Evolutionary conservation across 805 yeast genomes (phyloP), one percentile per base, ranked within the genome.

Genomic region (Isabelozyma pseudorhagii): DNA sequence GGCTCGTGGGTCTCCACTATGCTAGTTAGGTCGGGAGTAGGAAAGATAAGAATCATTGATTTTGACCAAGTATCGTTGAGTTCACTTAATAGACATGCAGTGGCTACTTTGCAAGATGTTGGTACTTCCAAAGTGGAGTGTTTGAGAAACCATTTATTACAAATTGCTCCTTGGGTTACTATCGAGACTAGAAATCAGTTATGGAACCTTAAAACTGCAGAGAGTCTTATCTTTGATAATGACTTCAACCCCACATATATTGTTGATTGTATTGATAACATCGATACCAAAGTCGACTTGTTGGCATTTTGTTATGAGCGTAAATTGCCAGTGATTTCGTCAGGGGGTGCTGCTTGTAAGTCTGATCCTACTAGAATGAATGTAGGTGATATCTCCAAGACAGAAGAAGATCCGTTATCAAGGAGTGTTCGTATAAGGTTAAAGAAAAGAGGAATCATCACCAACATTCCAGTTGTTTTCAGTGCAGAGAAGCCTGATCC

Each of bases 311-410:
- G 96, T 56, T 72, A 84, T 62, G 74, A 77, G 14, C 69, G 82
- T 42, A 66, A 76, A 1, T 63, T 93, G 34, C 81, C 80, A n/a
- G 87, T 91, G 31, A 80, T 94, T 39, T 84, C 96, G 4, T 88
- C 97, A 0, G 96, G 96, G 83, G 99, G 99, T 27, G 98, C 99
- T 0, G 96, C 97, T 4, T 87, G 97, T 58, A 94, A 94, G 66
- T 86, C 96, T 46, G 99, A 94, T 64, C 96, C 98, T 10, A 86
- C 97, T 3, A 77, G 98, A 60, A 82, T 94, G 50, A 88, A 90
- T 63, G 79, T 94, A 40, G 91, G 91, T 34, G 99, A 94, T 68
- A 82, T 94, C 47, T 84, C 96, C 34, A 81, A 80, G 46, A 89
- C 99, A 0, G 93, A 88, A 60, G 99, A 94, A 67, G 99, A 94